Conservation (phyloP, 176 grass and related monocot genomes). For the Musa schizocarpa region DNA sequence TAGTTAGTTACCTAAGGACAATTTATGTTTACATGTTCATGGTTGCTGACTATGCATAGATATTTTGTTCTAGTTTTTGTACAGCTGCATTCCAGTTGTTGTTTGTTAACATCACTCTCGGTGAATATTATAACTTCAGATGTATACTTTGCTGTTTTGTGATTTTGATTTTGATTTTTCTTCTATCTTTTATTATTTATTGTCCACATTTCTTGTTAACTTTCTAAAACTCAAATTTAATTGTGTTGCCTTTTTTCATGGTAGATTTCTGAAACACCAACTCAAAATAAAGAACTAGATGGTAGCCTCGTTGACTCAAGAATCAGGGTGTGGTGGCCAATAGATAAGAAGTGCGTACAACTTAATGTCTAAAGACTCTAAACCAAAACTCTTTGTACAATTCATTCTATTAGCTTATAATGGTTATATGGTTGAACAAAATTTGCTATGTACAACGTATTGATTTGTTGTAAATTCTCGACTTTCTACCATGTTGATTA, state of each 20-base stretch:
- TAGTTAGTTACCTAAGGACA: no score
- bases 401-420: not conserved
- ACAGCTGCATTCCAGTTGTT: no score
- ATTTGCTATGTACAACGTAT: not conserved
- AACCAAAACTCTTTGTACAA: not conserved
- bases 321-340: slow-evolving; percentile 91
- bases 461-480: not conserved
- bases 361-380: not conserved
- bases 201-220: not conserved
- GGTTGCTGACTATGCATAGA: no score
- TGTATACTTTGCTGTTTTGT: no score
- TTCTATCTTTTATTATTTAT: not conserved
- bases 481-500: not conserved
- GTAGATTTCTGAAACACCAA: slow-evolving; percentile 29
- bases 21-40: no score
- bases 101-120: no score
- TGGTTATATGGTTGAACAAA: not conserved
- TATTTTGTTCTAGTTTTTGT: no score
- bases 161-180: not conserved
- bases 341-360: slow-evolving; percentile 61
- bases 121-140: no score
- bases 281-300: slow-evolving; percentile 33
- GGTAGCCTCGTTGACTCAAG: slow-evolving; percentile 50
- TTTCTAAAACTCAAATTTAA: not conserved
- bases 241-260: not conserved